These are phyloP conservation scores for Setaria italica DNA, from an alignment of 202 grass and related monocot genomes.

Conservation along the genomic window DNA sequence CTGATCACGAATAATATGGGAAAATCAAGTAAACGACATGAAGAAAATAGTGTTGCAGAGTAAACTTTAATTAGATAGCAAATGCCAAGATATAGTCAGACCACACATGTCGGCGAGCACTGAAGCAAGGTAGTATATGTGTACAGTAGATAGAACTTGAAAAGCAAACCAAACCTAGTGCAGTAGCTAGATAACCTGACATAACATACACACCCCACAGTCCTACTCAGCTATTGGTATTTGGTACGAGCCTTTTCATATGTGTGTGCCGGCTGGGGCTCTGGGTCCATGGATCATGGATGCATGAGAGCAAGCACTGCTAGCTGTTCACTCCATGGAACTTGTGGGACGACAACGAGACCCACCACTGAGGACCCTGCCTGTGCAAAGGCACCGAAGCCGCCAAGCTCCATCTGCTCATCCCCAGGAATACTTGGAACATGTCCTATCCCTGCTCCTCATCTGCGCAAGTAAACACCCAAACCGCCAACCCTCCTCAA, in stretches of 20 bases:
- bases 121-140: background rate
- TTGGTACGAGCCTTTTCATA: slow-evolving; percentile 21
- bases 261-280: too few species aligned
- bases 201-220: background rate
- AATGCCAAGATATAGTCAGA: background rate
- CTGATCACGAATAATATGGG: too few species aligned
- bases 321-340: slow-evolving; percentile 33
- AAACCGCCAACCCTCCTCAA: slow-evolving; percentile 40
- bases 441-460: slow-evolving; percentile 59
- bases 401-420: slow-evolving; percentile 31
- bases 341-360: slow-evolving; percentile 45
- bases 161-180: slow-evolving; percentile 35
- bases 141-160: background rate
- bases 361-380: slow-evolving; percentile 52
- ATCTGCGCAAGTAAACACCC: slow-evolving; percentile 24
- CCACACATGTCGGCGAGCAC: background rate
- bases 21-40: too few species aligned
- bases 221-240: slow-evolving; percentile 35
- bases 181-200: slow-evolving; percentile 28
- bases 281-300: background rate
- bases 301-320: background rate
- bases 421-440: slow-evolving; percentile 67
- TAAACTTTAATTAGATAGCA: background rate
- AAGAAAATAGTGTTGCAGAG: too few species aligned
- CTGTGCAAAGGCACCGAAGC: slow-evolving; percentile 22